Conservation (phyloP, 257 asterid genomes). For the Solanum rostratum region DNA sequence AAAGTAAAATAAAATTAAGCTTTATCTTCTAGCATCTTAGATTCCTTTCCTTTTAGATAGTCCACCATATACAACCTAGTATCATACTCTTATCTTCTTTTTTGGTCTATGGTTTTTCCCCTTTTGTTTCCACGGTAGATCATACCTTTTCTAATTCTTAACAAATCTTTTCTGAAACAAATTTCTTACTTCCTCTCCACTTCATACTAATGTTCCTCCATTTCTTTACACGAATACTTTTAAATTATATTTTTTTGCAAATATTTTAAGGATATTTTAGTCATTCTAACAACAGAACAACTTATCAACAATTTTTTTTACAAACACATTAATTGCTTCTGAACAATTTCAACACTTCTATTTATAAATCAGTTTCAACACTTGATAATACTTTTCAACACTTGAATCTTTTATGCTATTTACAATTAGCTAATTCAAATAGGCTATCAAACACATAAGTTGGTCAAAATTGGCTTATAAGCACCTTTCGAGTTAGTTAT, state of each 20-base stretch:
- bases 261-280: background rate
- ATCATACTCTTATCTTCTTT: background rate
- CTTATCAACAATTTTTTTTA: background rate
- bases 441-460: background rate
- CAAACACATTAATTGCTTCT: background rate
- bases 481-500: background rate
- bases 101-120: background rate
- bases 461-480: background rate
- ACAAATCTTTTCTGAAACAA: background rate
- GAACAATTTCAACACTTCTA: background rate
- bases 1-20: background rate
- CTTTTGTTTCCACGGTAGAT: background rate
- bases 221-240: background rate
- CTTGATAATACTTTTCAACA: background rate
- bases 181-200: background rate
- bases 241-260: background rate
- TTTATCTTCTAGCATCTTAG: background rate
- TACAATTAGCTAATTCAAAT: background rate
- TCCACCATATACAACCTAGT: background rate
- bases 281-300: background rate
- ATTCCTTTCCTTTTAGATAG: background rate
- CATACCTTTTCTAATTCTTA: background rate
- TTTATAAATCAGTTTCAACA: background rate
- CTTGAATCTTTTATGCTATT: background rate
- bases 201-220: background rate